Evolutionary conservation across 169 alveolate genomes (phyloP).

Genomic region (Plasmodium gonderi): DNA sequence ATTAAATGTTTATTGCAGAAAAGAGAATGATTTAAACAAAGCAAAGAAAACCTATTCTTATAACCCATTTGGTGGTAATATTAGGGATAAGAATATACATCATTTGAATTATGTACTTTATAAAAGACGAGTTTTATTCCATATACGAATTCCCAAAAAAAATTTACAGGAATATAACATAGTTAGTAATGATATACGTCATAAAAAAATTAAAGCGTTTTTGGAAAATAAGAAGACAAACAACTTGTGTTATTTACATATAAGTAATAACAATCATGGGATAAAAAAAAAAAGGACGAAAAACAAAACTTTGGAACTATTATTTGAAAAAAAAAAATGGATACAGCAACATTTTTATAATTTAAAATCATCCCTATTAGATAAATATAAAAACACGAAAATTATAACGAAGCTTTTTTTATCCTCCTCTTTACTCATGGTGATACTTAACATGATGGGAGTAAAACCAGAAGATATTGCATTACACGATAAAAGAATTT

Average conservation of each 20-base stretch:
- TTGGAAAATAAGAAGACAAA: slow-evolving; percentile 36
- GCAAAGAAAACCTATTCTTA: neutral
- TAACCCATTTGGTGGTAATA: neutral
- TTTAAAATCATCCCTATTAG: slow-evolving; percentile 31
- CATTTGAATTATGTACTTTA: slow-evolving; percentile 8
- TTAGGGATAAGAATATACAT: neutral
- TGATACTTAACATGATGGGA: slow-evolving; percentile 38
- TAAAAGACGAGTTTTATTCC: slow-evolving; percentile 22
- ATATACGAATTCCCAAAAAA: slow-evolving; percentile 44
- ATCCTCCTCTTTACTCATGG: slow-evolving; percentile 30
- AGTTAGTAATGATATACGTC: slow-evolving; percentile 7
- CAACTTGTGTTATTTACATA: slow-evolving; percentile 43
- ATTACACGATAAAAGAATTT: slow-evolving; percentile 55
- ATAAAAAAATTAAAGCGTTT: slow-evolving; percentile 27
- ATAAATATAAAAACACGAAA: slow-evolving; percentile 34
- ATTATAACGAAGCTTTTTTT: slow-evolving; percentile 54
- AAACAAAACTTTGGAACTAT: slow-evolving; percentile 16
- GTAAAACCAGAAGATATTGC: slow-evolving; percentile 73
- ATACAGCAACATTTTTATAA: slow-evolving; percentile 20
- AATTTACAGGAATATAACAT: neutral
- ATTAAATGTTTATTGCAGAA: slow-evolving; percentile 3
- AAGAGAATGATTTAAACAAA: slow-evolving; percentile 15
- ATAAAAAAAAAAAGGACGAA: slow-evolving; percentile 12
- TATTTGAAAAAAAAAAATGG: slow-evolving; percentile 1
- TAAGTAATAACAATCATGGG: slow-evolving; percentile 26